These are phyloP conservation scores for Diplodia intermedia DNA, from an alignment of 2,329 filamentous ascomycete genomes.

Conservation along the genomic window DNA sequence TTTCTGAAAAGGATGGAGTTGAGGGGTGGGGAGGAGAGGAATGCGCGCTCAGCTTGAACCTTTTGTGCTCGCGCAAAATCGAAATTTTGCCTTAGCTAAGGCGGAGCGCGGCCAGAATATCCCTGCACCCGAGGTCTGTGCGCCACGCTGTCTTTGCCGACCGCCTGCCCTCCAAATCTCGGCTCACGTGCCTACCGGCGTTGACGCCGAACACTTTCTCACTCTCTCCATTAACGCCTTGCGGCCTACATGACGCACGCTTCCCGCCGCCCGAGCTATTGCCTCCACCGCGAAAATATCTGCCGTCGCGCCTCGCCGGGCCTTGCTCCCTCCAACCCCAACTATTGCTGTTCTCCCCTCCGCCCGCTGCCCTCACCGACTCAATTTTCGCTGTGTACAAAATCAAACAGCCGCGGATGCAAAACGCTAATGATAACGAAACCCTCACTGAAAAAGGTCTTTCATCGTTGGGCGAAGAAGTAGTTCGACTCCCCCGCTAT, in stretches of 20 bases:
- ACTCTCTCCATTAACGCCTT: slow-evolving; percentile 9
- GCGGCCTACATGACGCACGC: not conserved
- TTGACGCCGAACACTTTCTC: not conserved
- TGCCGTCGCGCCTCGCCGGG: not conserved
- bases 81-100: slow-evolving; percentile 31
- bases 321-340: not conserved
- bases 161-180: not conserved
- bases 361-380: not conserved
- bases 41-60: slow-evolving; percentile 25
- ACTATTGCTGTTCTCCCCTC: not conserved
- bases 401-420: not conserved
- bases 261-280: not conserved
- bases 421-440: not conserved
- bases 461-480: not conserved
- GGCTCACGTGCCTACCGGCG: slow-evolving; percentile 21
- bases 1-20: slow-evolving; percentile 37
- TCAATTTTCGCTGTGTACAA: slow-evolving; percentile 11
- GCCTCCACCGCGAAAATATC: not conserved
- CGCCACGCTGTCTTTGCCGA: slow-evolving; percentile 18
- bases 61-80: slow-evolving; percentile 32
- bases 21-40: slow-evolving; percentile 40
- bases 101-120: slow-evolving; percentile 23
- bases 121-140: slow-evolving; percentile 22
- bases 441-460: not conserved
- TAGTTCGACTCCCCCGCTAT: slow-evolving; percentile 27